phyloP scores from a whole-genome alignment of 208 protist species.

The Crithidia thermophila region DNA sequence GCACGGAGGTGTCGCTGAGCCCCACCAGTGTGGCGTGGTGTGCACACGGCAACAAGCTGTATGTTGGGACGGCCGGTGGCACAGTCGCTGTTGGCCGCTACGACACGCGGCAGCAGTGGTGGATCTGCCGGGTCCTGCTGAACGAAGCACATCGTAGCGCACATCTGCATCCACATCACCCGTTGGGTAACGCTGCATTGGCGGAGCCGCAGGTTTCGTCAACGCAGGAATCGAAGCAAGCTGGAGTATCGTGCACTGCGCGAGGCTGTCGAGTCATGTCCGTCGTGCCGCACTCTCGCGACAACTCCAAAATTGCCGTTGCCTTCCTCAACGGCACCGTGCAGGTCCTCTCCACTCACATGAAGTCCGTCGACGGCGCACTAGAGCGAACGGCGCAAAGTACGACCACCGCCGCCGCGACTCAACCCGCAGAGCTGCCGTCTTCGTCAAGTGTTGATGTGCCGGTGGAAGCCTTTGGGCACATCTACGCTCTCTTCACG shows the following conservation, averaged over 20 bases:
- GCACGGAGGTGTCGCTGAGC: conserved; percentile 39
- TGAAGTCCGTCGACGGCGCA: conserved; percentile 51
- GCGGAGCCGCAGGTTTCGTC: background rate
- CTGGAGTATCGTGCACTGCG: background rate
- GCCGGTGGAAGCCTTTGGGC: conserved; percentile 19
- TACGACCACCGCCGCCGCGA: too few relatives aligned
- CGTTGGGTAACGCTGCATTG: too few relatives aligned
- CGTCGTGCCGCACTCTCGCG: conserved; percentile 49
- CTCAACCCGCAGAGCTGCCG: too few relatives aligned
- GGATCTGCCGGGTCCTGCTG: conserved; percentile 50
- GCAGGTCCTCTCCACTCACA: conserved; percentile 47
- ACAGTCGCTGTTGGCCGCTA: conserved; percentile 68
- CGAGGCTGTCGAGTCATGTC: conserved; percentile 15
- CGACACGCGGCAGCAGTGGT: conserved; percentile 51
- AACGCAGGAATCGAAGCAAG: background rate
- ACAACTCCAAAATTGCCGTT: conserved; percentile 48
- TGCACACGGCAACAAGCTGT: conserved; percentile 48
- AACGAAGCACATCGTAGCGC: too few relatives aligned
- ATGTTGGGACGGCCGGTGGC: conserved; percentile 49
- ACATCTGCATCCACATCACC: background rate
- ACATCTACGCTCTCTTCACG: conserved; percentile 4
- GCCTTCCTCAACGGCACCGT: conserved; percentile 51
- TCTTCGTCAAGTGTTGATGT: too few relatives aligned
- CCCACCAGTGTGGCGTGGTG: conserved; percentile 53
- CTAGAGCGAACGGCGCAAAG: background rate